Percentiles rank a stretch among this genome's conserved stretches.
These are phyloP conservation scores for Beta lomatogona DNA, from an alignment of 179 eudicot species.

Conservation along the genomic window DNA sequence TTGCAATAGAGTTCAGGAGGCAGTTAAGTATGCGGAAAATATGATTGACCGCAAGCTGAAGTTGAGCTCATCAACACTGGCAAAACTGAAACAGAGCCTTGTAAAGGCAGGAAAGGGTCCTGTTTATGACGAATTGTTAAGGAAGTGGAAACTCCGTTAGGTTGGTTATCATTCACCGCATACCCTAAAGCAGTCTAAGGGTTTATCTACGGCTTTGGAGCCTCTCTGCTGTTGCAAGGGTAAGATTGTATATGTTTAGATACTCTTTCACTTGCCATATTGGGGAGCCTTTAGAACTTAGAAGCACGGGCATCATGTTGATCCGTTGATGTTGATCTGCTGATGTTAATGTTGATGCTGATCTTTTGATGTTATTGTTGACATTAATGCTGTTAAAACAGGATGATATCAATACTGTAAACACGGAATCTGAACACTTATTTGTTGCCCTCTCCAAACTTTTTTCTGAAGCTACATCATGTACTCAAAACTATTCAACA, in stretches of 20 bases:
- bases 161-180: neutral
- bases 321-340: neutral
- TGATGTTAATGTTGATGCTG: neutral
- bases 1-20: conserved; percentile 63
- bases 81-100: conserved; percentile 65
- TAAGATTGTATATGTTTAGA: neutral
- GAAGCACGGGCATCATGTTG: neutral
- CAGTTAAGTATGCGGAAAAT: conserved; percentile 82
- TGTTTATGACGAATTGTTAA: conserved; percentile 57
- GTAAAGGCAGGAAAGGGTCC: conserved; percentile 50
- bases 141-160: conserved; percentile 53
- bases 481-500: neutral
- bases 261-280: neutral
- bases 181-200: neutral
- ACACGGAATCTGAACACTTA: neutral
- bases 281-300: neutral
- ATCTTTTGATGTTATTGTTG: neutral
- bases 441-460: neutral
- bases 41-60: conserved; percentile 70
- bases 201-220: neutral
- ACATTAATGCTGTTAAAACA: no score
- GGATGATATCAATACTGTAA: neutral
- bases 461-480: neutral
- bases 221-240: neutral
- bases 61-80: conserved; percentile 54